A percentile compares a stretch with the other conserved stretches of the same genome.
These are phyloP conservation scores for Alternaria dauci DNA, from an alignment of 2,329 filamentous ascomycete genomes.

Conservation along the genomic window DNA sequence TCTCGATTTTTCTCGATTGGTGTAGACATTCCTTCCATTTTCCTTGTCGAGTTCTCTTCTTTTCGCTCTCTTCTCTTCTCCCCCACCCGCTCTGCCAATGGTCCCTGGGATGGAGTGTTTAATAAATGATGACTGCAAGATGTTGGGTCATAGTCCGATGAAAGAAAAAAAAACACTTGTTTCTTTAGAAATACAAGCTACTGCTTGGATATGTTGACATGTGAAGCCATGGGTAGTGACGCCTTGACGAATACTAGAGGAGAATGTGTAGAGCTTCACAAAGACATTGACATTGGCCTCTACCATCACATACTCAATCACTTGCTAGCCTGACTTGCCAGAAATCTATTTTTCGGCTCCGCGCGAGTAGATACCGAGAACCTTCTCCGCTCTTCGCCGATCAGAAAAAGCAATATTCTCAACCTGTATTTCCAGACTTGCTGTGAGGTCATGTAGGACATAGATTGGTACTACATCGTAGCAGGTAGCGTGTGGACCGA, in stretches of 20 bases:
- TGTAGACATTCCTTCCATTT: neutral
- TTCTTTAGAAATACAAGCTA: neutral
- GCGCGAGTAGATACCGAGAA: neutral
- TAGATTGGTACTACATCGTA: neutral
- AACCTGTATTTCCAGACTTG: no score
- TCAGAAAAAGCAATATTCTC: neutral
- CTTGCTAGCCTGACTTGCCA: neutral
- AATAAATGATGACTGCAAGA: neutral
- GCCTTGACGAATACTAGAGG: neutral
- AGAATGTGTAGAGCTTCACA: neutral
- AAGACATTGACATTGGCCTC: neutral
- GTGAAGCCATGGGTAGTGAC: neutral
- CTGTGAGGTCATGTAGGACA: neutral
- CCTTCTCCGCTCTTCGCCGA: neutral
- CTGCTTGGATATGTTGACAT: neutral
- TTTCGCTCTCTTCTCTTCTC: neutral
- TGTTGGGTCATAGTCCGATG: neutral
- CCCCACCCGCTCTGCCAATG: neutral
- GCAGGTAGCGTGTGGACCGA: neutral
- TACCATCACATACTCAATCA: neutral
- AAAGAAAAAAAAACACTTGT: neutral
- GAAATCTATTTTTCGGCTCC: neutral
- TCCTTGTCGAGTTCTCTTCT: neutral
- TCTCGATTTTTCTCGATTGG: slow-evolving; percentile 10
- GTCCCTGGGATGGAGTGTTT: neutral